Evolutionary conservation across 257 asterid species (phyloP).

Genomic region (Fraxinus anomala): DNA sequence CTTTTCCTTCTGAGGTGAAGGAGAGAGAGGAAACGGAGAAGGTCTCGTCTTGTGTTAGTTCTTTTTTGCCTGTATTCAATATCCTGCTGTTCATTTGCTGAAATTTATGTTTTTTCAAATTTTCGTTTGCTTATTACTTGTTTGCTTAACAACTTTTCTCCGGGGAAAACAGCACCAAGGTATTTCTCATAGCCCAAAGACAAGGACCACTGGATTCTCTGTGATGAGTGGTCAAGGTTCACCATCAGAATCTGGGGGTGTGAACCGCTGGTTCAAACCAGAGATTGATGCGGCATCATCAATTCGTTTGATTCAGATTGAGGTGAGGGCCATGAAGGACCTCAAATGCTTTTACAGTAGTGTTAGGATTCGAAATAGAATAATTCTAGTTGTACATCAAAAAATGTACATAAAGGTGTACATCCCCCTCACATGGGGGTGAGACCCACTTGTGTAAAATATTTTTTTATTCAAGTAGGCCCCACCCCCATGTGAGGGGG

Average conservation of each 20-base stretch:
- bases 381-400: too few species aligned
- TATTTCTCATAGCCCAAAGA: constrained; percentile 68
- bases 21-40: background rate
- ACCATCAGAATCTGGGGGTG: constrained; percentile 58
- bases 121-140: background rate
- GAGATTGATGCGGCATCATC: constrained; percentile 73
- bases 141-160: background rate
- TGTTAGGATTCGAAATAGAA: too few species aligned
- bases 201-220: constrained; percentile 74
- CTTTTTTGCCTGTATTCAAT: too few species aligned
- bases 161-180: constrained; percentile 64
- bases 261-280: constrained; percentile 91
- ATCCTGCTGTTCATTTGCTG: background rate
- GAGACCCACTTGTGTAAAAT: too few species aligned
- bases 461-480: too few species aligned
- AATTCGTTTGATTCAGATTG: constrained; percentile 83
- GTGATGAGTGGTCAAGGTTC: constrained; percentile 70
- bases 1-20: background rate
- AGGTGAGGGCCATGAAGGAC: constrained; percentile 92
- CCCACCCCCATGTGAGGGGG: too few species aligned
- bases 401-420: too few species aligned
- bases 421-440: too few species aligned
- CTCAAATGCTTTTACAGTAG: constrained; percentile 61
- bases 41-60: background rate
- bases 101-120: background rate